phyloP scores from a whole-genome alignment of 2,329 filamentous ascomycete species.

The Amauroascus niger region DNA sequence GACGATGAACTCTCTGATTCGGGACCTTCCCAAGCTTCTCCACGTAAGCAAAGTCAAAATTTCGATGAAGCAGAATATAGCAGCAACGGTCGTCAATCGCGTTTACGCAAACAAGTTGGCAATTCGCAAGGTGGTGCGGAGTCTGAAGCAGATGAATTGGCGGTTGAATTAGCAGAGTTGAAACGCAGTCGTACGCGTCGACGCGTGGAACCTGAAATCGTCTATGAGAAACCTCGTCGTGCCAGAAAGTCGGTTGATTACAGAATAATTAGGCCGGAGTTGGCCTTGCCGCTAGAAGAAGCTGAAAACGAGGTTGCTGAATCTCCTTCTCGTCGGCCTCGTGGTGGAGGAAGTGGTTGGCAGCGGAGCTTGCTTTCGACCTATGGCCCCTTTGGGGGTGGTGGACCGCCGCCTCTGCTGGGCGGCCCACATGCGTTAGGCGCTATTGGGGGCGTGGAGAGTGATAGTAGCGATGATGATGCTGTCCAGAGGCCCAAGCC shows the following conservation, averaged over 20 bases:
- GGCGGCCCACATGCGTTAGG: slow-evolving; percentile 59
- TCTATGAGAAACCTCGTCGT: slow-evolving; percentile 43
- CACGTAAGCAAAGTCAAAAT: slow-evolving; percentile 33
- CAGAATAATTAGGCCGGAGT: slow-evolving; percentile 68
- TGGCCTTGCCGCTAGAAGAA: slow-evolving; percentile 61
- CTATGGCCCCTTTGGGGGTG: slow-evolving; percentile 81
- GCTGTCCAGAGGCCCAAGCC: slow-evolving; percentile 52
- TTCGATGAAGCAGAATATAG: slow-evolving; percentile 41
- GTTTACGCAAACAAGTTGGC: slow-evolving; percentile 41
- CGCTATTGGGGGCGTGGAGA: slow-evolving; percentile 71
- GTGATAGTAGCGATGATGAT: slow-evolving; percentile 95
- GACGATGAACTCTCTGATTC: slow-evolving; percentile 47
- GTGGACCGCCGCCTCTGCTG: slow-evolving; percentile 61
- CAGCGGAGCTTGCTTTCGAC: slow-evolving; percentile 81
- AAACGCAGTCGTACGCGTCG: slow-evolving; percentile 32
- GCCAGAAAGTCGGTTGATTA: slow-evolving; percentile 67
- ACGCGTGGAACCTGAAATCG: slow-evolving; percentile 27
- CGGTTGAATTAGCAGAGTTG: slow-evolving; percentile 47
- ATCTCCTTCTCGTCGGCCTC: slow-evolving; percentile 58
- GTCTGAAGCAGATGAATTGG: slow-evolving; percentile 48
- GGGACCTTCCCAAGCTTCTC: slow-evolving; percentile 38
- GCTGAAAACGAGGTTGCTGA: slow-evolving; percentile 59
- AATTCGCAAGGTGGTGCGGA: slow-evolving; percentile 41
- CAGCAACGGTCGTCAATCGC: slow-evolving; percentile 42
- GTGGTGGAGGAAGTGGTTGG: slow-evolving; percentile 53